Percentiles rank a stretch among this genome's conserved stretches.
Conservation (phyloP, 2,329 filamentous ascomycete genomes). For the Neurospora sp. region DNA sequence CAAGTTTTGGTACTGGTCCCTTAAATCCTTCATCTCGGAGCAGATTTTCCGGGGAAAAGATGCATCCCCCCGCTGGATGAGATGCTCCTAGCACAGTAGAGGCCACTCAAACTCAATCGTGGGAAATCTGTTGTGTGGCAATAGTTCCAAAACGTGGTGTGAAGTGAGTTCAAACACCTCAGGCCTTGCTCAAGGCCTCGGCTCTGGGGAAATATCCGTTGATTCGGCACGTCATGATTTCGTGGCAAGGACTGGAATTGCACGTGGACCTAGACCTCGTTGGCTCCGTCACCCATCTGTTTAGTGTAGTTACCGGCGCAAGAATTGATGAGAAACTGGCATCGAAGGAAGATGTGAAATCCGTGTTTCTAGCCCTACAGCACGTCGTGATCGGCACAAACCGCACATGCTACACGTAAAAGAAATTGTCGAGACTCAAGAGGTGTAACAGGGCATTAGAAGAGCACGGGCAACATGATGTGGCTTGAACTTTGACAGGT, state of each 20-base stretch:
- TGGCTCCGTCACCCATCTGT: not conserved
- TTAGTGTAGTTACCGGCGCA: not conserved
- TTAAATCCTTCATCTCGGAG: not conserved
- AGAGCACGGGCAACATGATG: not conserved
- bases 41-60: not conserved
- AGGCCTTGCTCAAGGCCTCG: not conserved
- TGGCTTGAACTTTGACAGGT: not conserved
- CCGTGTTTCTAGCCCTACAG: not conserved
- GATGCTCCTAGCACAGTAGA: not conserved
- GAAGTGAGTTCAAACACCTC: not conserved
- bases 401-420: not conserved
- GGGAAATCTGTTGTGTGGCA: not conserved
- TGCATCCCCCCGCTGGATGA: not conserved
- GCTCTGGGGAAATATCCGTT: not conserved
- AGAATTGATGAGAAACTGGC: not conserved
- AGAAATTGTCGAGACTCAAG: not conserved
- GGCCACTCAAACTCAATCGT: not conserved
- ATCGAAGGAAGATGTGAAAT: too few species aligned
- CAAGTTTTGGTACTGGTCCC: not conserved
- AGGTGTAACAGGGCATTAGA: not conserved
- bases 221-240: not conserved
- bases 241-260: not conserved
- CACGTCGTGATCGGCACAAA: not conserved
- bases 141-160: not conserved
- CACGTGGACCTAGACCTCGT: not conserved